phyloP scores from a whole-genome alignment of 257 asterid species.

The Penstemon newberryi region DNA sequence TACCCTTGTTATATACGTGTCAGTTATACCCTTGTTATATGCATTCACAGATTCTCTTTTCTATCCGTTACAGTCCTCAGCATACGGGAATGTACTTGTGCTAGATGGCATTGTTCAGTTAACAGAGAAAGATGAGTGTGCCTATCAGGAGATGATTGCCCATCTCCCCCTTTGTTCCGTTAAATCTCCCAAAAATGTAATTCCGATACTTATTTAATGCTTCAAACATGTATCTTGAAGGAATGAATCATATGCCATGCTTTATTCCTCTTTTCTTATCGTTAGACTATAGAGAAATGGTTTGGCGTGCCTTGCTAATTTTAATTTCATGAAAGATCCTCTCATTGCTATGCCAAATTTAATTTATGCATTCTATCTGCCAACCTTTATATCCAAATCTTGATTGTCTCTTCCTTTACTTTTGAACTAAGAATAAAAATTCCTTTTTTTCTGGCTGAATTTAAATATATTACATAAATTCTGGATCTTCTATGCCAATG shows the following conservation, averaged over 20 bases:
- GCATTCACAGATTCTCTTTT: conserved; percentile 4
- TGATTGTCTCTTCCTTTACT: not conserved
- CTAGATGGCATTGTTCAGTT: conserved; percentile 96
- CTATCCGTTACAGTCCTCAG: conserved; percentile 53
- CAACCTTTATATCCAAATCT: not conserved
- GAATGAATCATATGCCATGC: conserved; percentile 3
- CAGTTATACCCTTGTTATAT: too few species aligned
- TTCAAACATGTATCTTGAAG: conserved; percentile 13
- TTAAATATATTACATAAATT: not conserved
- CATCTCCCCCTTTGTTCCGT: conserved; percentile 97
- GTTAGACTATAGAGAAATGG: conserved; percentile 12
- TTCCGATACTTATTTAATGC: conserved; percentile 6
- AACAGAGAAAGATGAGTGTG: conserved; percentile 98
- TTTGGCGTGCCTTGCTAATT: conserved; percentile 5
- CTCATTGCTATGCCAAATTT: not conserved
- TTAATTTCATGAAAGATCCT: conserved; percentile 9
- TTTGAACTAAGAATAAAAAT: not conserved
- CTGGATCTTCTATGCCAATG: conserved; percentile 1
- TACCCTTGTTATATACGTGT: conserved; percentile 5
- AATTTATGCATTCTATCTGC: not conserved
- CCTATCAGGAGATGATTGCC: conserved; percentile 97
- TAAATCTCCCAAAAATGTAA: conserved; percentile 78
- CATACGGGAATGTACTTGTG: conserved; percentile 91
- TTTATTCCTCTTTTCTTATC: conserved; percentile 1
- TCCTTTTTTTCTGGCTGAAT: not conserved